Evolutionary conservation across 1,284 basidiomycete genomes (phyloP).

Genomic region (Marasmius oreades): DNA sequence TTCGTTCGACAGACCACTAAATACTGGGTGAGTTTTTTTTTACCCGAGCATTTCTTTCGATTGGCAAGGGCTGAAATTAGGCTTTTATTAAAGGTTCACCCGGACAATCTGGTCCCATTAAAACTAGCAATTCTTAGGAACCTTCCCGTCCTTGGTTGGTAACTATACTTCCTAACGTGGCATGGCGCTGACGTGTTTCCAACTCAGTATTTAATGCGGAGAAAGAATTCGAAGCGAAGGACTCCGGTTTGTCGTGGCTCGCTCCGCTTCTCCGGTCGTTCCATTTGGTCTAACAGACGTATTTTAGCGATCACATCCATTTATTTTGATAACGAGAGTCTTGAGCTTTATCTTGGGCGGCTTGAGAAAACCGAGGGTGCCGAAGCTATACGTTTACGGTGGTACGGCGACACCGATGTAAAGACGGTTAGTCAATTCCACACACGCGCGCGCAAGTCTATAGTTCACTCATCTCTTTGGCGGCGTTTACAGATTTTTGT

Average conservation of each 20-base stretch:
- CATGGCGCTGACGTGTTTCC: background rate
- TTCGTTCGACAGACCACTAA: slow-evolving; percentile 98
- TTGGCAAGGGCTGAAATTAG: too few relatives aligned
- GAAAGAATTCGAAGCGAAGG: slow-evolving; percentile 89
- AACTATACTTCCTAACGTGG: background rate
- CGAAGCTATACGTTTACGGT: slow-evolving; percentile 92
- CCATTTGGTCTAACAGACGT: background rate
- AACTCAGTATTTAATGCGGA: slow-evolving; percentile 87
- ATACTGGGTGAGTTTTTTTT: slow-evolving; percentile 83
- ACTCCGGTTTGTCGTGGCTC: slow-evolving; percentile 59
- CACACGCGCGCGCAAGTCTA: background rate
- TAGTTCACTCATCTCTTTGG: too few relatives aligned
- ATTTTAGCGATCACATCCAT: slow-evolving; percentile 77
- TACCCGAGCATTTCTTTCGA: background rate
- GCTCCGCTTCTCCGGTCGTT: background rate
- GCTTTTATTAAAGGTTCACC: too few relatives aligned
- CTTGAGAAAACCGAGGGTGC: slow-evolving; percentile 99
- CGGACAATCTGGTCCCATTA: slow-evolving; percentile 93
- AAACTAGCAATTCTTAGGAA: slow-evolving; percentile 94
- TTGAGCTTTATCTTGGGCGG: slow-evolving; percentile 97
- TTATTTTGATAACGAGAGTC: slow-evolving; percentile 93
- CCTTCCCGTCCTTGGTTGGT: slow-evolving; percentile 84
- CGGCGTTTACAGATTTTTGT: slow-evolving; percentile 76
- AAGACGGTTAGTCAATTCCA: slow-evolving; percentile 56
- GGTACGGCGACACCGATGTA: slow-evolving; percentile 93